Percentiles rank a stretch among this genome's conserved stretches.
phyloP scores from a whole-genome alignment of 768 basidiomycete genomes.

The Jaapia argillacea region DNA sequence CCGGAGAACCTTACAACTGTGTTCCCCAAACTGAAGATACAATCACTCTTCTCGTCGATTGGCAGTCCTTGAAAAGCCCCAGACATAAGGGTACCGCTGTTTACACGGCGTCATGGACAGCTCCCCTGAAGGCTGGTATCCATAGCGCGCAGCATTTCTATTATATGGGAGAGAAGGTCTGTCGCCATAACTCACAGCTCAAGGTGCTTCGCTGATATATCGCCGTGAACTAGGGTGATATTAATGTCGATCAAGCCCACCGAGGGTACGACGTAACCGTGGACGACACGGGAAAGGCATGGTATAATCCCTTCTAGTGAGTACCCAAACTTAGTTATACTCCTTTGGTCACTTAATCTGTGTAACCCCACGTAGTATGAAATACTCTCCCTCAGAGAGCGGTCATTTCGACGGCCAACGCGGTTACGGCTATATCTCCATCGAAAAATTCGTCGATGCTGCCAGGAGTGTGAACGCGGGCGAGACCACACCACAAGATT shows the following conservation, averaged over 20 bases:
- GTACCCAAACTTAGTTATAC: constrained; percentile 19
- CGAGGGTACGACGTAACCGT: constrained; percentile 86
- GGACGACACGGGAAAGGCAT: constrained; percentile 76
- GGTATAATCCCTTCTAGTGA: constrained; percentile 89
- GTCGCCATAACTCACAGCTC: background rate
- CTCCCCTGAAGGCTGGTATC: constrained; percentile 81
- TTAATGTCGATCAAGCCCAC: constrained; percentile 88
- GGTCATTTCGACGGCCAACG: constrained; percentile 93
- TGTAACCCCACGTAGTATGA: constrained; percentile 51
- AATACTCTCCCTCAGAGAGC: constrained; percentile 85
- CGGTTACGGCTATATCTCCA: constrained; percentile 86
- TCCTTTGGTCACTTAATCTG: constrained; percentile 2
- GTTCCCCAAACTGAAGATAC: constrained; percentile 86
- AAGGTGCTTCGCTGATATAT: background rate
- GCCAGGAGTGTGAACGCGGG: constrained; percentile 72
- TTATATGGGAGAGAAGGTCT: constrained; percentile 87
- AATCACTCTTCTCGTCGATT: constrained; percentile 90
- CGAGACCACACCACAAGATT: constrained; percentile 53
- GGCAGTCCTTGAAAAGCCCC: constrained; percentile 71
- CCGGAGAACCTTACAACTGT: constrained; percentile 81
- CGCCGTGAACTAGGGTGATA: constrained; percentile 56
- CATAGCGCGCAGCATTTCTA: constrained; percentile 92
- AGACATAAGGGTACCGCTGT: constrained; percentile 80
- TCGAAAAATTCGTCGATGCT: constrained; percentile 88
- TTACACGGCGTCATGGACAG: constrained; percentile 93